Evolutionary conservation across 2,329 filamentous ascomycete species (phyloP).

Genomic region (Dothistroma pini): DNA sequence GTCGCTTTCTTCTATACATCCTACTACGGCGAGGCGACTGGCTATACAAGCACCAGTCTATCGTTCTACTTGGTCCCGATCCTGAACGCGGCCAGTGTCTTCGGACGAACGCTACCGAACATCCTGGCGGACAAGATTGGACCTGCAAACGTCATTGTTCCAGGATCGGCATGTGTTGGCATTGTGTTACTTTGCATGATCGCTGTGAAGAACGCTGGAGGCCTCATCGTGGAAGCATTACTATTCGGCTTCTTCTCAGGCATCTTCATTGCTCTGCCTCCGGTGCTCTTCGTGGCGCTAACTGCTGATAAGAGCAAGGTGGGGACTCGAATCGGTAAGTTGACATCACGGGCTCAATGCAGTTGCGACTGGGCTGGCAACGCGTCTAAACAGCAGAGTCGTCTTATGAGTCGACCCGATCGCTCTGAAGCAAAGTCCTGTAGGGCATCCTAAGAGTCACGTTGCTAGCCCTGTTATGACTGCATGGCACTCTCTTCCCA

Average conservation of each 20-base stretch:
- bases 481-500: no score
- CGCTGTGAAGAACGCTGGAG: conserved; percentile 33
- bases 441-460: no score
- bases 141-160: conserved; percentile 37
- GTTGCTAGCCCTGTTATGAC: no score
- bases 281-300: conserved; percentile 39
- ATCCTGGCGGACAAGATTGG: conserved; percentile 39
- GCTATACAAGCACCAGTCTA: conserved; percentile 33
- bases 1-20: conserved; percentile 35
- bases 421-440: no score
- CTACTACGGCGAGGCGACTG: conserved; percentile 32
- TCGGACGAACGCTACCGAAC: conserved; percentile 42
- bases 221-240: conserved; percentile 37
- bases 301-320: conserved; percentile 42
- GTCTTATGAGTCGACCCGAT: no score
- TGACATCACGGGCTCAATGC: no score
- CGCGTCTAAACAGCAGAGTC: no score
- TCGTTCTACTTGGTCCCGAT: conserved; percentile 44
- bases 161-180: conserved; percentile 27
- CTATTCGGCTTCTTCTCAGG: conserved; percentile 45
- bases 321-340: conserved; percentile 32
- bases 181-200: conserved; percentile 39
- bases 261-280: conserved; percentile 43
- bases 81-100: conserved; percentile 40
- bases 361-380: no score